Conservation (phyloP, 2,329 filamentous ascomycete species). For the Penicillium paneum region DNA sequence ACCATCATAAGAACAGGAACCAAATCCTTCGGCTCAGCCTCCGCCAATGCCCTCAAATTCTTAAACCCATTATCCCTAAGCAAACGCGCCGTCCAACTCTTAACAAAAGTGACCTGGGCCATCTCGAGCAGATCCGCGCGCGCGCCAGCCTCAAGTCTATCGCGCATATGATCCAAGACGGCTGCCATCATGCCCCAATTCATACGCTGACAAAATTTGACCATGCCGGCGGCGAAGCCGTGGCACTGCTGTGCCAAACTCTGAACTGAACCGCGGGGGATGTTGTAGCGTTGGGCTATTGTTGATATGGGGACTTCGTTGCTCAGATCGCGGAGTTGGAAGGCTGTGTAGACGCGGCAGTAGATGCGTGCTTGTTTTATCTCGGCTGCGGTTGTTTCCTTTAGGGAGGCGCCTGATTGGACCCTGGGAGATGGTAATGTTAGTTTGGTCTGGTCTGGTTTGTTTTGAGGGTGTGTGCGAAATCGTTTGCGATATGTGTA, state of each 20-base stretch:
- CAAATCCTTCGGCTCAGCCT: slow-evolving; percentile 65
- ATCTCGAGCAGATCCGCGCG: slow-evolving; percentile 67
- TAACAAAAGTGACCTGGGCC: slow-evolving; percentile 70
- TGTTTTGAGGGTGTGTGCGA: not conserved
- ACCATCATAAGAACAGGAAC: slow-evolving; percentile 71
- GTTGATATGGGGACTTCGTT: slow-evolving; percentile 70
- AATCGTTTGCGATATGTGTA: not conserved
- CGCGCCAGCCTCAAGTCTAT: slow-evolving; percentile 69
- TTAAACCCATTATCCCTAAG: slow-evolving; percentile 76
- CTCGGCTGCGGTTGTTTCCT: slow-evolving; percentile 61
- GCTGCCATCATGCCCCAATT: slow-evolving; percentile 70
- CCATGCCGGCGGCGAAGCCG: slow-evolving; percentile 74
- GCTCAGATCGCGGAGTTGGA: slow-evolving; percentile 75
- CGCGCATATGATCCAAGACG: slow-evolving; percentile 71
- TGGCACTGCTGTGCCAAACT: slow-evolving; percentile 71
- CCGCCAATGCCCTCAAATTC: slow-evolving; percentile 64
- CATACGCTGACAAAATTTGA: slow-evolving; percentile 77
- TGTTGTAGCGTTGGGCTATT: slow-evolving; percentile 68
- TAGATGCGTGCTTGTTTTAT: slow-evolving; percentile 62
- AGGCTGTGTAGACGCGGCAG: slow-evolving; percentile 68
- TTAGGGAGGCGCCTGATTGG: slow-evolving; percentile 60
- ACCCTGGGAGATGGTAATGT: slow-evolving; percentile 51
- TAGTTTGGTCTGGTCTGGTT: not conserved
- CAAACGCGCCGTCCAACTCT: slow-evolving; percentile 69
- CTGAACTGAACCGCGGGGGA: slow-evolving; percentile 68